These are phyloP conservation scores for Citrullus amarus DNA, from an alignment of 306 rosid genomes.

Conservation along the genomic window DNA sequence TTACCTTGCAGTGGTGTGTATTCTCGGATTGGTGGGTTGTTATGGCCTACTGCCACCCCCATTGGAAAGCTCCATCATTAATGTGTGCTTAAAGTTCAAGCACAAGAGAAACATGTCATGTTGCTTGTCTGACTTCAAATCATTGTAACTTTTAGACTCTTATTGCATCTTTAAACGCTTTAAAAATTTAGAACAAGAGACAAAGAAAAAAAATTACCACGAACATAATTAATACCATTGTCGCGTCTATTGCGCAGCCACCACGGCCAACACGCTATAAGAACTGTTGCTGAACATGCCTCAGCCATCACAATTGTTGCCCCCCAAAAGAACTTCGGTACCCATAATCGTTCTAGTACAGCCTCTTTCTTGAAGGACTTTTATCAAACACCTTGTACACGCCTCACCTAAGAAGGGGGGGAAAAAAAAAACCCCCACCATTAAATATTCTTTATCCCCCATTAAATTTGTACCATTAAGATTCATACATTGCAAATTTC, in stretches of 20 bases:
- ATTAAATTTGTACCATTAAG: background rate
- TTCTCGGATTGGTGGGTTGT: constrained; percentile 8
- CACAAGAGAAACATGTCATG: constrained; percentile 5
- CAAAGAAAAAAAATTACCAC: background rate
- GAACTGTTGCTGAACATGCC: background rate
- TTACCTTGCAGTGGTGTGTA: background rate
- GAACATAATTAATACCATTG: constrained; percentile 1
- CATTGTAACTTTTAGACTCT: background rate
- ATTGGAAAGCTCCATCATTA: constrained; percentile 3
- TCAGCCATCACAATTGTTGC: constrained; percentile 6
- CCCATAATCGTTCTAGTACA: background rate
- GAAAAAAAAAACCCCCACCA: background rate
- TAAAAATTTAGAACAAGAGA: background rate
- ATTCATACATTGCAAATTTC: background rate
- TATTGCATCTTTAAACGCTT: background rate
- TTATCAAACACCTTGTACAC: constrained; percentile 6
- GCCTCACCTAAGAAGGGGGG: background rate
- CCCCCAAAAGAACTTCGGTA: background rate
- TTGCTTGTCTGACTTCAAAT: background rate
- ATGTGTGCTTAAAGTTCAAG: constrained; percentile 1
- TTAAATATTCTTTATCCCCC: background rate
- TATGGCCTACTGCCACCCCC: constrained; percentile 8
- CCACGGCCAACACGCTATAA: constrained; percentile 2
- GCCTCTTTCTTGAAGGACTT: constrained; percentile 4
- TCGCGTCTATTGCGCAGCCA: background rate